phyloP scores from a whole-genome alignment of 2,329 filamentous ascomycete species.

The Sclerotinia spermophila region DNA sequence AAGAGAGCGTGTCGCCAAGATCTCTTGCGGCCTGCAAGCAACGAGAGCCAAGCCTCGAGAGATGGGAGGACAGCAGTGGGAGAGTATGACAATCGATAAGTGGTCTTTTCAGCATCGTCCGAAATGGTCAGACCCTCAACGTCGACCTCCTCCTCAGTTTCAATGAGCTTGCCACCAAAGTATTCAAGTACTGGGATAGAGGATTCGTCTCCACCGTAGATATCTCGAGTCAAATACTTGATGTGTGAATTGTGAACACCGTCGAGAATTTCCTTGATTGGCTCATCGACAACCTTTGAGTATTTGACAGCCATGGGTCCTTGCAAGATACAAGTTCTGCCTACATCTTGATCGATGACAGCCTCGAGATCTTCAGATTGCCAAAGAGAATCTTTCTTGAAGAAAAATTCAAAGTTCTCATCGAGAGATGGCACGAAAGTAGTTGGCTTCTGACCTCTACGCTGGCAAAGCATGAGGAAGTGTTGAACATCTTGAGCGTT shows the following conservation, averaged over 20 bases:
- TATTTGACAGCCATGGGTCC: constrained; percentile 90
- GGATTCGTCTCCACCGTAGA: constrained; percentile 70
- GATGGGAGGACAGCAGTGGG: constrained; percentile 72
- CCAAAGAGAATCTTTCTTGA: constrained; percentile 99
- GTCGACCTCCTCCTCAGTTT: constrained; percentile 68
- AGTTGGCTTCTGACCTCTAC: constrained; percentile 90
- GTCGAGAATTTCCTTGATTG: constrained; percentile 90
- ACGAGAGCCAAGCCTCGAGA: constrained; percentile 77
- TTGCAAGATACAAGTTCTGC: constrained; percentile 92
- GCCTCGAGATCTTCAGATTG: constrained; percentile 97
- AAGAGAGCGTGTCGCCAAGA: constrained; percentile 96
- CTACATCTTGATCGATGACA: constrained; percentile 93
- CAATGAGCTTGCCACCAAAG: constrained; percentile 84
- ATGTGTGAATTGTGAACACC: constrained; percentile 89
- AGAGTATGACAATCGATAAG: constrained; percentile 76
- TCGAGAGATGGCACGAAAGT: constrained; percentile 95
- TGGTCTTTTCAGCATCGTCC: constrained; percentile 74
- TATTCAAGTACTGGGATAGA: constrained; percentile 87
- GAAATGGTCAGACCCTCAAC: constrained; percentile 83
- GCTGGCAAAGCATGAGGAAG: constrained; percentile 89
- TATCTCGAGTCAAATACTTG: constrained; percentile 68
- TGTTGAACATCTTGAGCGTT: constrained; percentile 98
- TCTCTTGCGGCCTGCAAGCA: constrained; percentile 79
- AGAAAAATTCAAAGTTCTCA: constrained; percentile 97
- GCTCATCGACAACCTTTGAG: constrained; percentile 86